Evolutionary conservation across 2,329 filamentous ascomycete species (phyloP), one percentile per base, ranked within the genome.

Genomic region (Onygena corvina): DNA sequence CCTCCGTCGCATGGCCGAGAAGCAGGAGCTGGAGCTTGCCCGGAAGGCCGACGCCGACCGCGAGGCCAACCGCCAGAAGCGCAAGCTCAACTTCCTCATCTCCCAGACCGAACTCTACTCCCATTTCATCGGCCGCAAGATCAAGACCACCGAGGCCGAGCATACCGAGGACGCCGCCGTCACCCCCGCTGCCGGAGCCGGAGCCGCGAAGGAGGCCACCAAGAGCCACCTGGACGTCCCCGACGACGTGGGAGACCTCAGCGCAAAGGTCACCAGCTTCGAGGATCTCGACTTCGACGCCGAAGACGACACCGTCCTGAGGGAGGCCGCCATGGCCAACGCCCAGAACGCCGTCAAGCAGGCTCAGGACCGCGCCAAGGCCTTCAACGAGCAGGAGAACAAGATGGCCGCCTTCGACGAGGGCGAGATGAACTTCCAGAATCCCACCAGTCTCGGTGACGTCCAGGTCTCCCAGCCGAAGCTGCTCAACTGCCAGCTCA

Each of bases 351-450:
- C 92, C 53, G 88, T 98, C 54, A 84, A 94, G 58, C 86, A 95
- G 66, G 92, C 92, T 0, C 87, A 95, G 65, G 82, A 88, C 64
- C 89, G 92, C 65, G 92, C 92, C 0, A 82, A 88, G 47, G 86
- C 86, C 7, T 98, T 98, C 75, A 94, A 96, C 70, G 81, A 87
- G 53, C 74, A 75, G 7, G 72, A 80, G 38, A 72, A 74, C 47
- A 73, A 79, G 47, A 78, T 81, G 61, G 79, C 79, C 51, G 80
- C 84, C 66, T 84, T 92, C 56, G 88, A 95, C 52, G 89, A 95
- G 60, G 90, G 89, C 59, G 92, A 98, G 70, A 86, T 98, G 84
- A 98, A 98, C 71, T 98, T 98, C 74, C 92, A 98, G 70, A 96
- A 98, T 64, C 92, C 92, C 0, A 92, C 89, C 3, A 92, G 90